phyloP scores from a whole-genome alignment of 352 stramenopile genomes.

The Globisporangium solare region DNA sequence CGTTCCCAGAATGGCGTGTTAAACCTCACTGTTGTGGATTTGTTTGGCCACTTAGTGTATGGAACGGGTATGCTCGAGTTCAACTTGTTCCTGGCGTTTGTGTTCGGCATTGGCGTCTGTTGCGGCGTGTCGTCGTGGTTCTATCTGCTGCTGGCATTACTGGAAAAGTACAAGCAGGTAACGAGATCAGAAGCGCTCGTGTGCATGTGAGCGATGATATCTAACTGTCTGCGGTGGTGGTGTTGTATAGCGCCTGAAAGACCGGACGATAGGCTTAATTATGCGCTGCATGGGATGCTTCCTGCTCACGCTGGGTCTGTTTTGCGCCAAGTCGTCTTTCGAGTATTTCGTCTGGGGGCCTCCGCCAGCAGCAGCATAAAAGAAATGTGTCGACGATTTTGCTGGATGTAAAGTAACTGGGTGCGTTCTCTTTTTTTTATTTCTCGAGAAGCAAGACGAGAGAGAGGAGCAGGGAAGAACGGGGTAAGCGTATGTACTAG shows the following conservation, averaged over 20 bases:
- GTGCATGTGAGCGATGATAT: background rate
- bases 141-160: slow-evolving; percentile 76
- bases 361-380: slow-evolving; percentile 26
- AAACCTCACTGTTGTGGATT: background rate
- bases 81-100: slow-evolving; percentile 73
- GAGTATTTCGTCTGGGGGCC: slow-evolving; percentile 71
- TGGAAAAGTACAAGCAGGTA: slow-evolving; percentile 90
- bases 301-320: slow-evolving; percentile 64
- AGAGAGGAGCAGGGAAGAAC: background rate
- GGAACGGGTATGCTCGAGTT: slow-evolving; percentile 85
- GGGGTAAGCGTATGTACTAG: slow-evolving; percentile 13
- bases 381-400: background rate
- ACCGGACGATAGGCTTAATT: slow-evolving; percentile 77
- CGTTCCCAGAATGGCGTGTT: too few relatives aligned
- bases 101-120: slow-evolving; percentile 82
- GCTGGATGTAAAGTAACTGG: slow-evolving; percentile 7
- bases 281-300: slow-evolving; percentile 84
- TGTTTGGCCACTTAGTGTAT: slow-evolving; percentile 61
- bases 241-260: slow-evolving; percentile 63
- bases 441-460: background rate
- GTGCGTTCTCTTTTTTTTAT: background rate
- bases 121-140: slow-evolving; percentile 88
- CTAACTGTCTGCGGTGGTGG: background rate
- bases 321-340: slow-evolving; percentile 84
- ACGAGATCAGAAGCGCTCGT: background rate